Evolutionary conservation across 257 asterid species (phyloP).

Genomic region (Gentiana macrophylla): DNA sequence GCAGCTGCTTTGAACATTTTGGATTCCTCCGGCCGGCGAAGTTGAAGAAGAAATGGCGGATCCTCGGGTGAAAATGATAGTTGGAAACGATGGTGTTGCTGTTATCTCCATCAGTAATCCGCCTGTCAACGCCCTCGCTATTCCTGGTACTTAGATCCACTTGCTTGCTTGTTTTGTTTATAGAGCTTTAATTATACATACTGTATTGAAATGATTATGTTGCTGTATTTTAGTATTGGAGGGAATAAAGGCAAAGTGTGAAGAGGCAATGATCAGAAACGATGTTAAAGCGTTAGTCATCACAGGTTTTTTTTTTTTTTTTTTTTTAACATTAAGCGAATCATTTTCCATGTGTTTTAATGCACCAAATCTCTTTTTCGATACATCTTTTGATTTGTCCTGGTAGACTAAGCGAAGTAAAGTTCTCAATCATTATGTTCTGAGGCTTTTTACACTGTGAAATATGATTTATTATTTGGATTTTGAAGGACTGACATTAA

Average conservation of each 20-base stretch:
- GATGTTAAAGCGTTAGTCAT: conserved; percentile 85
- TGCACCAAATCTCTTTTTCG: too few relatives aligned
- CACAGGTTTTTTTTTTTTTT: conserved; percentile 25
- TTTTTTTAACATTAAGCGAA: too few relatives aligned
- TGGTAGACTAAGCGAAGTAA: too few relatives aligned
- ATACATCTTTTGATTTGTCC: too few relatives aligned
- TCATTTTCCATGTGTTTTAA: too few relatives aligned
- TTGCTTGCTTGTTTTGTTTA: conserved; percentile 1
- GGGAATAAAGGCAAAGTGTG: conserved; percentile 51
- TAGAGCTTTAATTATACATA: not conserved
- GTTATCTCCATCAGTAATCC: conserved; percentile 64
- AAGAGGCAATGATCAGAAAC: conserved; percentile 59
- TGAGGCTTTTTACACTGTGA: too few relatives aligned
- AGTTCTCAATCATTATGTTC: too few relatives aligned
- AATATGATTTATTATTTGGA: too few relatives aligned
- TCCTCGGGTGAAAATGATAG: conserved; percentile 64
- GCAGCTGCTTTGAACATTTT: too few relatives aligned
- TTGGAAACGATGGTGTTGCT: conserved; percentile 87
- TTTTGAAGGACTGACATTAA: too few relatives aligned
- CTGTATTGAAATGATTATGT: not conserved
- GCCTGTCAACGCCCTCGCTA: conserved; percentile 83
- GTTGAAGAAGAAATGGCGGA: conserved; percentile 25
- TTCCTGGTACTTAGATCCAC: conserved; percentile 27
- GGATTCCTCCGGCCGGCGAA: too few relatives aligned
- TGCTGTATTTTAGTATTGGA: conserved; percentile 39